phyloP scores from a whole-genome alignment of 2,329 filamentous ascomycete species.

The Fusarium buharicum region DNA sequence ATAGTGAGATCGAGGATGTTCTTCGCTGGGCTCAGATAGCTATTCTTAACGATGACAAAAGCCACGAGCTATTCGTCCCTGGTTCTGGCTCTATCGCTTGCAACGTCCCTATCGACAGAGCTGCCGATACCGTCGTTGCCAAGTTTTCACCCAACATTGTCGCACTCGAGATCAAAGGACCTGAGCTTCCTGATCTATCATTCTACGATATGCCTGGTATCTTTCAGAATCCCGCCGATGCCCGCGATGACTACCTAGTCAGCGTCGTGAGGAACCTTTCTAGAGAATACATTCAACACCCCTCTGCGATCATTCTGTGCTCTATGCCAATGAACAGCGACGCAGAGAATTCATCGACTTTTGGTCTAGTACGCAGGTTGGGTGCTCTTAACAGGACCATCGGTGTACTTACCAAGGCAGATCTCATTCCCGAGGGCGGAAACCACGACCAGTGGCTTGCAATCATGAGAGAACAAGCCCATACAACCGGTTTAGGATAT shows the following conservation, averaged over 20 bases:
- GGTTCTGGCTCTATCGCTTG: conserved; percentile 55
- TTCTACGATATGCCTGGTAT: conserved; percentile 90
- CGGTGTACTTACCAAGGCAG: conserved; percentile 87
- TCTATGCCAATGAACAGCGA: conserved; percentile 83
- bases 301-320: conserved; percentile 79
- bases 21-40: conserved; percentile 82
- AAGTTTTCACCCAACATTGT: conserved; percentile 88
- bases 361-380: conserved; percentile 69
- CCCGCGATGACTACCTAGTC: conserved; percentile 74
- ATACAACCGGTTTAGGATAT: conserved; percentile 77
- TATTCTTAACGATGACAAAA: conserved; percentile 72
- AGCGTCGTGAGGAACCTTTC: conserved; percentile 77
- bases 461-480: conserved; percentile 71
- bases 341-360: conserved; percentile 77
- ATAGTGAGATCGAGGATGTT: conserved; percentile 71
- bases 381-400: conserved; percentile 69
- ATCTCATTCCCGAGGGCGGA: conserved; percentile 68
- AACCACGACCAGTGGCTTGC: conserved; percentile 66
- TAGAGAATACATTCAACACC: conserved; percentile 73
- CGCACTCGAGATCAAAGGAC: conserved; percentile 77
- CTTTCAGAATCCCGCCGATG: conserved; percentile 74
- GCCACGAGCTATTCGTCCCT: conserved; percentile 65
- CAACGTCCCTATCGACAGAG: conserved; percentile 50
- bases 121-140: conserved; percentile 60
- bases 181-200: conserved; percentile 75